Base-by-base conservation (phyloP, 2,329 filamentous ascomycete species). In the Botryotinia convoluta region DNA sequence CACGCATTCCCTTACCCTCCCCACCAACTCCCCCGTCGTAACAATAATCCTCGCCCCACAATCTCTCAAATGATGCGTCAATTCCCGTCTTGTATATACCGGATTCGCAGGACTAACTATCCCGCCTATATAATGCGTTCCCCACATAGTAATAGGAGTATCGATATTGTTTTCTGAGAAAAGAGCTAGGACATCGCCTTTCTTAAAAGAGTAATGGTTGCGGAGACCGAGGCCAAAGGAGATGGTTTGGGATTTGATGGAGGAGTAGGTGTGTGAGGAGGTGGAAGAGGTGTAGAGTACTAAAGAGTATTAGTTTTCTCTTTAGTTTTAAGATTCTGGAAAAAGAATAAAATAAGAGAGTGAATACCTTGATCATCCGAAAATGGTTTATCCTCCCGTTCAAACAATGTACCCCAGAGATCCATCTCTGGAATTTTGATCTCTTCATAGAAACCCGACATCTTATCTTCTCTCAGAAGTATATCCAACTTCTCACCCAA, bases 61-160 rank as follows among this genome's bases (percentile, higher is more conserved):
- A 45, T 48, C 57, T 59, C 29, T n/a, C n/a, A 76, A 44, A 75
- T 75, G 60, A 10, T 63, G 32, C 35, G 61, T 26, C 45, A 26
- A 78, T 82, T 75, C 77, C 85, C 85, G 85, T 73, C 84, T 80
- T 1, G 85, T 87, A 75, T 87, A 88, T 16, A 82, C 81, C 22
- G 87, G 86, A 77, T 88, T 89, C 7, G 84, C 85, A 35, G 86
- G 86, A 73, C 84, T 88, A 79, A 89, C 89, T 39, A 86, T 83
- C 74, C 83, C 84, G 3, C 86, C 86, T 42, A 84, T 83, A 0
- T 87, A 87, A 1, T 87, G 84, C 51, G 87, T 84, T 5, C 86
- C 87, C 8, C 88, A 81, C 77, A 87, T 89, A 18, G 85, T 85
- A 7, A 85, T 84, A 0, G 87, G 87, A 2, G 89, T 83, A 75